Evolutionary conservation across 441 rosid genomes (phyloP).

Genomic region (Pelargonium cotyledonis): DNA sequence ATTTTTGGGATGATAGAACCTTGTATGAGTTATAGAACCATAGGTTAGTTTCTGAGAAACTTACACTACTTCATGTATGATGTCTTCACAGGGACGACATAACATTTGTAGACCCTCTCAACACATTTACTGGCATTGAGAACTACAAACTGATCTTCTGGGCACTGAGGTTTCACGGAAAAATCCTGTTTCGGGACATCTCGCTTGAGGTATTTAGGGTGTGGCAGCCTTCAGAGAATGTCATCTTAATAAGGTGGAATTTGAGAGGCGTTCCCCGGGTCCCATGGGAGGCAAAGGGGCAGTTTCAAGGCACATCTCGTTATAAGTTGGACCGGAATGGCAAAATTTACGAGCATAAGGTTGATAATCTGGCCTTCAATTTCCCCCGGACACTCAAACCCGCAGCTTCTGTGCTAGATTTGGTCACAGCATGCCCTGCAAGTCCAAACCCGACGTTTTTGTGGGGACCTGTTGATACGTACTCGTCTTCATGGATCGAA

Average conservation of each 20-base stretch:
- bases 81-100: constrained; percentile 63
- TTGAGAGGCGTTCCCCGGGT: constrained; percentile 82
- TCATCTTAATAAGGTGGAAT: constrained; percentile 84
- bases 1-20: background rate
- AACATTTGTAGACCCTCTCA: constrained; percentile 73
- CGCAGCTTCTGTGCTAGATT: constrained; percentile 70
- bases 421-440: constrained; percentile 75
- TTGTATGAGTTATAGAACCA: background rate
- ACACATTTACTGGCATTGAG: constrained; percentile 69
- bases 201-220: constrained; percentile 68
- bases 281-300: constrained; percentile 93
- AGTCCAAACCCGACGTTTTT: constrained; percentile 79
- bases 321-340: constrained; percentile 86
- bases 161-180: constrained; percentile 87
- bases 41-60: background rate
- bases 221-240: constrained; percentile 96
- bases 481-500: constrained; percentile 64
- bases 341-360: constrained; percentile 82
- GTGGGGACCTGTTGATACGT: constrained; percentile 46
- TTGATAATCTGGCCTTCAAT: constrained; percentile 84
- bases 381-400: constrained; percentile 74
- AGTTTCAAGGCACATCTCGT: constrained; percentile 87
- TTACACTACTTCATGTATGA: background rate
- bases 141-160: constrained; percentile 81
- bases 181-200: constrained; percentile 71